Base-by-base conservation (phyloP, 306 rosid genomes). In the Ziziphus jujuba region DNA sequence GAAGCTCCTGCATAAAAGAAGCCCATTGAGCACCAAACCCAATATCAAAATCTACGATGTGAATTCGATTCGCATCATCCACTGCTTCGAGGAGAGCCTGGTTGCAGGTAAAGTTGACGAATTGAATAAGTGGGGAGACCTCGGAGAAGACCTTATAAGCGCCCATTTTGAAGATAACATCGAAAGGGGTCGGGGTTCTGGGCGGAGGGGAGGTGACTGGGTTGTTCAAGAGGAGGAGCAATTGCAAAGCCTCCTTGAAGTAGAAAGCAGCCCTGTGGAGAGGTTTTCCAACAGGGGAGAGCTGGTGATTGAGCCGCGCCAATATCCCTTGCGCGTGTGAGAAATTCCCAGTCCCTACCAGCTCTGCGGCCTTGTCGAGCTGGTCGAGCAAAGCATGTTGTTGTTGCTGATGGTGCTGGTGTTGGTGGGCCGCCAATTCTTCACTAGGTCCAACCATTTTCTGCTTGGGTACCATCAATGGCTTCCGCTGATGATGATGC, bases 251-350 rank as follows among this genome's bases (percentile, higher is more conserved):
- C 79, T 81, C 85, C 85, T 77, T 81, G 77, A 81, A 81, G 61
- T 81, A 81, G 77, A 73, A 81, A 77, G 85, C 77, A 65, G 85
- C 82, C 85, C 85, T 74, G 45, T 69, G 85, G 11, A 77, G 79
- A 67, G 85, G 85, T 74, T 69, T 76, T 59, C 85, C 82, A 69
- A 77, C 71, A 43, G 79, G 82, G 70, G 85, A 81, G 75, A 80
- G 80, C 74, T 79, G 84, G 80, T 79, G 84, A 79, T 79, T 79
- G 84, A 79, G 84, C 84, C 84, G 84, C 84, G 84, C 84, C 84
- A 79, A 79, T 79, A 79, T 79, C 84, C 77, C 84, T 75, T 79
- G 80, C 77, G 84, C 85, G 79, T 63, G 76, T 69, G 71, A 53
- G 62, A 65, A 70, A 59, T 73, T 77, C 60, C 85, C 82, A 53